These are phyloP conservation scores for Gnomoniopsis sp. DNA, from an alignment of 2,329 filamentous ascomycete species.

Conservation along the genomic window DNA sequence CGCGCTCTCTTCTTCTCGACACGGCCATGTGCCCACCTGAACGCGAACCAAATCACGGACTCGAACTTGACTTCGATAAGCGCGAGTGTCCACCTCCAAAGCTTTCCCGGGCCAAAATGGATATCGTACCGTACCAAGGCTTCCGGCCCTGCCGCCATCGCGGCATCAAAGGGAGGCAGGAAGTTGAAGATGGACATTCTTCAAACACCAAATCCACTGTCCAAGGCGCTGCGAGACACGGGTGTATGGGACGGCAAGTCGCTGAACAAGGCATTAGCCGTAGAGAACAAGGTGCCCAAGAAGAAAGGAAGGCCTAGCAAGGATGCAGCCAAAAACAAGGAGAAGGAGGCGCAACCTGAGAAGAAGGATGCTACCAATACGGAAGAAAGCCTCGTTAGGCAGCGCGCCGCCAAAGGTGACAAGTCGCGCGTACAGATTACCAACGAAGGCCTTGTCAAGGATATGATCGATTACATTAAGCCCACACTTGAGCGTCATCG, in stretches of 20 bases:
- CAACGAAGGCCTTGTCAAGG: conserved; percentile 48
- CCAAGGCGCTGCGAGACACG: not conserved
- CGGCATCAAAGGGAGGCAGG: not conserved
- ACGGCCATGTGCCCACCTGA: conserved; percentile 7
- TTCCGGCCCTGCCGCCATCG: not conserved
- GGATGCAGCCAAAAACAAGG: not conserved
- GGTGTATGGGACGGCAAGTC: not conserved
- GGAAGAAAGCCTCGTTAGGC: not conserved
- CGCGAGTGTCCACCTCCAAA: not conserved
- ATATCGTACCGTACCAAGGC: not conserved
- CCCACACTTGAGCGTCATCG: conserved; percentile 65
- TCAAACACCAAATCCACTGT: not conserved
- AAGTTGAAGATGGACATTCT: fast-evolving
- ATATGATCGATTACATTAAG: conserved; percentile 67
- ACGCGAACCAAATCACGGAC: not conserved
- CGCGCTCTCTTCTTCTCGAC: conserved; percentile 5
- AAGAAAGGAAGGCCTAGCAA: not conserved
- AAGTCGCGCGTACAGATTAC: conserved; percentile 50
- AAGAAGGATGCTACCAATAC: not conserved
- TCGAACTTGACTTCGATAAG: not conserved
- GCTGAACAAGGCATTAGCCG: not conserved
- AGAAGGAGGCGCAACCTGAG: not conserved
- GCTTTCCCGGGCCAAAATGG: not conserved
- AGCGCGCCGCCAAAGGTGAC: conserved; percentile 27
- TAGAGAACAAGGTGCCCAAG: not conserved